Conservation (phyloP, 1,284 basidiomycete genomes). For the Farysia itapuensis region DNA sequence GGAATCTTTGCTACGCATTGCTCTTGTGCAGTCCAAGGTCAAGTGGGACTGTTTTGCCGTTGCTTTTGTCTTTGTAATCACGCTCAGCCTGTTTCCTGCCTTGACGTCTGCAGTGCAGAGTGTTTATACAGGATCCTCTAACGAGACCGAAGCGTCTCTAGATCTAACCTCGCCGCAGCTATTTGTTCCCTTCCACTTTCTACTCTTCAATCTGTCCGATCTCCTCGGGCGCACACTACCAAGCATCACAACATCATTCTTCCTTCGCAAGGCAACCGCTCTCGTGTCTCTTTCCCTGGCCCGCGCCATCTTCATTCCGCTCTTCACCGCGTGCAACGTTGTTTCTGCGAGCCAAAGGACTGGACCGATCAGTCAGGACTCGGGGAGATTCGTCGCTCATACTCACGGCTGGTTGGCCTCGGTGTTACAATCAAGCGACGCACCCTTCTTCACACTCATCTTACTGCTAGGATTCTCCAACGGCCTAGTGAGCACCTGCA, state of each 20-base stretch:
- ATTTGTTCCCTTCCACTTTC: constrained; percentile 51
- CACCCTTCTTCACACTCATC: constrained; percentile 42
- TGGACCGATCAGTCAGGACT: constrained; percentile 3
- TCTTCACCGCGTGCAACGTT: constrained; percentile 46
- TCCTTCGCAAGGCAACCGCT: constrained; percentile 13
- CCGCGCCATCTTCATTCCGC: constrained; percentile 38
- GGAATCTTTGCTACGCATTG: constrained; percentile 26
- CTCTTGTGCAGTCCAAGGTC: constrained; percentile 40
- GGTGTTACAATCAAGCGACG: constrained; percentile 34
- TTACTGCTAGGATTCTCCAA: constrained; percentile 45
- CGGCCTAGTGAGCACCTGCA: constrained; percentile 44
- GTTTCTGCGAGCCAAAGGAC: constrained; percentile 24
- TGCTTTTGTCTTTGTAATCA: constrained; percentile 35
- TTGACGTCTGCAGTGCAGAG: constrained; percentile 47
- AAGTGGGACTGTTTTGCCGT: constrained; percentile 31
- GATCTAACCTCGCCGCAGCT: constrained; percentile 43
- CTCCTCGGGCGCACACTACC: constrained; percentile 45
- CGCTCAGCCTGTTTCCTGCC: constrained; percentile 48
- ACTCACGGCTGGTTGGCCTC: constrained; percentile 7
- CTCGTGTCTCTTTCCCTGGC: constrained; percentile 21
- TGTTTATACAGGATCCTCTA: constrained; percentile 17
- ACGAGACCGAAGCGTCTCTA: not conserved
- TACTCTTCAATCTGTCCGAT: constrained; percentile 49
- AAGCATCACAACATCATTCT: constrained; percentile 14
- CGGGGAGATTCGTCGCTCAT: no score